A percentile compares a stretch with the other conserved stretches of the same genome.
Conservation (phyloP, 805 yeast species). For the Spathaspora sp. region DNA sequence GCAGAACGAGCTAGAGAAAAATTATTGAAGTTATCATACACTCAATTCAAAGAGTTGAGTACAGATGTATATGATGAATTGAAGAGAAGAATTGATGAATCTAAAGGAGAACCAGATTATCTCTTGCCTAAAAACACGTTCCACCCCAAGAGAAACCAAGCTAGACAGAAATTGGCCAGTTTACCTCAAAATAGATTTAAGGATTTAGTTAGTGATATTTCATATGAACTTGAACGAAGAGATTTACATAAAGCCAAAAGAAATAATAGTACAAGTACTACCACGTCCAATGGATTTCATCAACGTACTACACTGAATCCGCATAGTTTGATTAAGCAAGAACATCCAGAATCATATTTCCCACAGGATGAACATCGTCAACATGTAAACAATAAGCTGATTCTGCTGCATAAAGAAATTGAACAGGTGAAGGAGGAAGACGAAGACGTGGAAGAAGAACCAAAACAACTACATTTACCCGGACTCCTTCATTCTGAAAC, state of each 20-base stretch:
- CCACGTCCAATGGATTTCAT: neutral
- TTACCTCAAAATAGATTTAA: constrained; percentile 79
- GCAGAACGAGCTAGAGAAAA: constrained; percentile 85
- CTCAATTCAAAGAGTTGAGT: constrained; percentile 84
- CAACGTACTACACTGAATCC: neutral
- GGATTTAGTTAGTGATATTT: constrained; percentile 86
- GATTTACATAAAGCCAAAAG: constrained; percentile 39
- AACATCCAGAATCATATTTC: neutral
- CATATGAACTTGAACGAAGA: constrained; percentile 81
- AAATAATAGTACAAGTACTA: neutral
- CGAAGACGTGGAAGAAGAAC: neutral
- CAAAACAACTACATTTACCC: neutral
- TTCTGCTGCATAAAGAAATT: neutral
- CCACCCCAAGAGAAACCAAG: constrained; percentile 94
- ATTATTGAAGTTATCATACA: constrained; percentile 69
- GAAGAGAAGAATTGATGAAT: constrained; percentile 67
- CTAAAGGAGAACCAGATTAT: constrained; percentile 55
- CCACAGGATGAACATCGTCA: neutral
- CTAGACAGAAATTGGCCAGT: constrained; percentile 84
- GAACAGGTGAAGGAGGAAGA: neutral
- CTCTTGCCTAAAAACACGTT: constrained; percentile 67
- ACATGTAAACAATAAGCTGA: neutral
- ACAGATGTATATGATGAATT: constrained; percentile 95
- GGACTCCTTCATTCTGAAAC: neutral
- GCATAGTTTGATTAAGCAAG: neutral